These are phyloP conservation scores for Emiliania huxleyi DNA, from an alignment of 78 protist genomes.

Conservation along the genomic window DNA sequence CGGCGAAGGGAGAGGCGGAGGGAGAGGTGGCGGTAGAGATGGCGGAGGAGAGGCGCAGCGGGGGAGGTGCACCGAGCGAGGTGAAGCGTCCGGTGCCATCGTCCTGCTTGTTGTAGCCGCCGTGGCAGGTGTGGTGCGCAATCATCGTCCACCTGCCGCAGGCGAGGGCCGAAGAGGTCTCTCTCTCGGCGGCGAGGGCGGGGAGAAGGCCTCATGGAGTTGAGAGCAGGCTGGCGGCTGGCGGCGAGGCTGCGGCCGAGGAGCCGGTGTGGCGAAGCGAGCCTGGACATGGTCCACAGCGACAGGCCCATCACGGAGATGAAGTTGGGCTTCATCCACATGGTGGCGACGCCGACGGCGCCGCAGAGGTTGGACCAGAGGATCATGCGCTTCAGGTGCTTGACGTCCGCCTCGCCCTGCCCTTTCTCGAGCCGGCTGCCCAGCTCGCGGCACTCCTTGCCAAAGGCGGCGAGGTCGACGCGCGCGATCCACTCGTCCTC, in stretches of 20 bases:
- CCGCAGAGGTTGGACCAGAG: conserved; percentile 38
- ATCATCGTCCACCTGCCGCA: conserved; percentile 46
- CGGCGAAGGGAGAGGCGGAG: too few relatives aligned
- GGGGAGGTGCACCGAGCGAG: too few relatives aligned
- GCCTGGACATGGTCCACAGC: conserved; percentile 25
- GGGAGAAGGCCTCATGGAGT: too few relatives aligned
- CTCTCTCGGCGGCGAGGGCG: too few relatives aligned
- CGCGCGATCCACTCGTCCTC: neutral
- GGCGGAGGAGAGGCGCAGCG: too few relatives aligned
- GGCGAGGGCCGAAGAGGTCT: too few relatives aligned
- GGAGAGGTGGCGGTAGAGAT: too few relatives aligned
- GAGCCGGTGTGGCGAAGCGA: neutral
- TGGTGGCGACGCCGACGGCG: conserved; percentile 18
- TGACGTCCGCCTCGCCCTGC: conserved; percentile 40
- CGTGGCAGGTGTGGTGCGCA: conserved; percentile 59
- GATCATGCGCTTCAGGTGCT: conserved; percentile 30
- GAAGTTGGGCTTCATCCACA: neutral
- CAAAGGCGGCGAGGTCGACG: neutral
- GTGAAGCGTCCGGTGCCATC: neutral
- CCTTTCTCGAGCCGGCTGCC: conserved; percentile 1
- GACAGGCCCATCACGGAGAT: conserved; percentile 25
- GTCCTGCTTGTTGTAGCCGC: conserved; percentile 47
- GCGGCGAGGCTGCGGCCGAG: neutral
- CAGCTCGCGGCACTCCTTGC: conserved; percentile 7
- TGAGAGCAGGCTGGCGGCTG: too few relatives aligned